A percentile compares a stretch with the other conserved stretches of the same genome.
phyloP scores from a whole-genome alignment of 2,329 filamentous ascomycete genomes.

The Penicillium sp. region DNA sequence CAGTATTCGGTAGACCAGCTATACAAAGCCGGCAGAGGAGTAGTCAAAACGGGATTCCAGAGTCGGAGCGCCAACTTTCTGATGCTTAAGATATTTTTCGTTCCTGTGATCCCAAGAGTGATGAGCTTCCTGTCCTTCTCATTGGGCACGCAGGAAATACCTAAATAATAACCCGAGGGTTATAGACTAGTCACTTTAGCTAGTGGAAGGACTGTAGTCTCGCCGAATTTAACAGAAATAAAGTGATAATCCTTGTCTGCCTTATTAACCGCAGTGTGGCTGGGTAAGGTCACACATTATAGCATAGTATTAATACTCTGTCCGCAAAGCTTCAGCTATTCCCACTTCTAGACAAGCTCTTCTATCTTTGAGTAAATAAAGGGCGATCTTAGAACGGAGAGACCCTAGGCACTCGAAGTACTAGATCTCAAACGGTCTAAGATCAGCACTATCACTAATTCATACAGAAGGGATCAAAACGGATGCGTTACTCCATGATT shows the following conservation, averaged over 20 bases:
- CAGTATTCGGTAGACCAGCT: no score
- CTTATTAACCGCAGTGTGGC: not conserved
- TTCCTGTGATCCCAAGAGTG: no score
- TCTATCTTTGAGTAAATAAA: no score
- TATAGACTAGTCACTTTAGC: not conserved
- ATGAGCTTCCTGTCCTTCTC: no score
- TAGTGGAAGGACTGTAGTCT: not conserved
- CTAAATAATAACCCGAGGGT: no score
- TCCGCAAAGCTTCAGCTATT: not conserved
- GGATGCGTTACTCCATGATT: not conserved
- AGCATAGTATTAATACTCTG: not conserved
- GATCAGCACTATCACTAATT: not conserved
- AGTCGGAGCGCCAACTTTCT: no score
- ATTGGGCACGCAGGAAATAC: no score
- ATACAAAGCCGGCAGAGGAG: no score
- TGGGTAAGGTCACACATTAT: not conserved
- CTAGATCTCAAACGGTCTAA: not conserved
- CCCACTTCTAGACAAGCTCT: not conserved
- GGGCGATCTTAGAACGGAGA: no score
- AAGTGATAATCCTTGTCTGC: not conserved
- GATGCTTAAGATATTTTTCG: no score
- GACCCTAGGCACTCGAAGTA: not conserved
- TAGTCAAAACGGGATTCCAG: no score
- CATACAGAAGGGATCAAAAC: not conserved
- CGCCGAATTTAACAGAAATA: not conserved